phyloP scores from a whole-genome alignment of 257 asterid species.

The Jasminum sambac region DNA sequence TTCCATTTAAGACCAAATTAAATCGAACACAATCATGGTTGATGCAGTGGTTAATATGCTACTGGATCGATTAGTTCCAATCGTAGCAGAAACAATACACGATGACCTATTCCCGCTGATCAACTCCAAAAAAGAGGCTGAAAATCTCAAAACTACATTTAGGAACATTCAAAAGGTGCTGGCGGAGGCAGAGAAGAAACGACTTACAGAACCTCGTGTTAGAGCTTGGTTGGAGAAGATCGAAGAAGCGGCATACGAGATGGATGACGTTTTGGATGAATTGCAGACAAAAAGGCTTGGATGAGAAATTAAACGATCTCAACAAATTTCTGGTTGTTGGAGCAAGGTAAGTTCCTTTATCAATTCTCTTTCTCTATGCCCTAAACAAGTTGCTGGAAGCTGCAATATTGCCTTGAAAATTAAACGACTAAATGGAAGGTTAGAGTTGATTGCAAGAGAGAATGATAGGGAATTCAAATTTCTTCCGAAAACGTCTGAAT shows the following conservation, averaged over 20 bases:
- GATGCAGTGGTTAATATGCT: not conserved
- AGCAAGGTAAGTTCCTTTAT: slow-evolving; percentile 13
- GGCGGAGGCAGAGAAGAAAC: slow-evolving; percentile 18
- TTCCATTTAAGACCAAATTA: too few species aligned
- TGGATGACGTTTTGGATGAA: slow-evolving; percentile 24
- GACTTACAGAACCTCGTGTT: not conserved
- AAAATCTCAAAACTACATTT: not conserved
- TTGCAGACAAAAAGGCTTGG: not conserved
- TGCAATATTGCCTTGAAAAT: not conserved
- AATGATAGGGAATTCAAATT: slow-evolving; percentile 1
- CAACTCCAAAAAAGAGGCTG: too few species aligned
- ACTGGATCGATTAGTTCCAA: not conserved
- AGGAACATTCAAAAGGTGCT: not conserved
- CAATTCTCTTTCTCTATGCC: not conserved
- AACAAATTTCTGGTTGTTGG: not conserved
- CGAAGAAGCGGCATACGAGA: slow-evolving; percentile 14
- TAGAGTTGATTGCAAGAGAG: not conserved
- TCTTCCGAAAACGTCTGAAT: not conserved
- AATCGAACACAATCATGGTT: not conserved
- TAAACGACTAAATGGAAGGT: not conserved
- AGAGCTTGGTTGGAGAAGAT: slow-evolving; percentile 12
- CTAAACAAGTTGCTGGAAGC: not conserved
- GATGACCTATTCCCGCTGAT: not conserved
- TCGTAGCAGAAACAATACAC: not conserved
- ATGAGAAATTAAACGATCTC: not conserved